phyloP scores from a whole-genome alignment of 495 filamentous ascomycete species.

The Aspergillus egyptiacus region DNA sequence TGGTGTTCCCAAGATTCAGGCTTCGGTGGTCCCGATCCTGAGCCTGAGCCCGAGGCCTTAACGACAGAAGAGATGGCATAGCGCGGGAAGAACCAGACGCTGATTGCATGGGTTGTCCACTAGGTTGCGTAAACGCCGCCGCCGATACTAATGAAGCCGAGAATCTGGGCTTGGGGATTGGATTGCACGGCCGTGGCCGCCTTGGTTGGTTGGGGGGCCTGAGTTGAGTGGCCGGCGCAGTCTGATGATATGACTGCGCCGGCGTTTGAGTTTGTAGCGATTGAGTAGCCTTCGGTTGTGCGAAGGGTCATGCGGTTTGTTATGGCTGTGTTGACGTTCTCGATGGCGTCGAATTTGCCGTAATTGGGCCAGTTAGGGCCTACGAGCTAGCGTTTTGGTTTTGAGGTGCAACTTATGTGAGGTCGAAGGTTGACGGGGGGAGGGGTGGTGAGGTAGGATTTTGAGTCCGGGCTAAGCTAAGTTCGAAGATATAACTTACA shows the following conservation, averaged over 20 bases:
- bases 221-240: conserved; percentile 47
- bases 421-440: neutral
- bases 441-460: no score
- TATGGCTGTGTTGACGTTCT: conserved; percentile 54
- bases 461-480: no score
- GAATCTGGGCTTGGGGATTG: conserved; percentile 24
- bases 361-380: conserved; percentile 59
- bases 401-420: no score
- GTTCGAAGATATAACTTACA: no score
- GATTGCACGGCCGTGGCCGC: conserved; percentile 54
- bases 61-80: conserved; percentile 49
- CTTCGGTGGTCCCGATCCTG: conserved; percentile 47
- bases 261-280: conserved; percentile 41
- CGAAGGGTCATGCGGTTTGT: conserved; percentile 62
- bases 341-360: conserved; percentile 71
- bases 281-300: conserved; percentile 54
- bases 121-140: conserved; percentile 63
- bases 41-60: no score
- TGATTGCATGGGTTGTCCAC: conserved; percentile 54
- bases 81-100: conserved; percentile 55
- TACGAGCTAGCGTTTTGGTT: conserved; percentile 38
- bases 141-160: conserved; percentile 51
- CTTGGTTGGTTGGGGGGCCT: no score
- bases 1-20: conserved; percentile 54
- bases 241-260: conserved; percentile 36